A percentile compares a stretch with the other conserved stretches of the same genome.
These are phyloP conservation scores for Ascobolus immersus DNA, from an alignment of 495 filamentous ascomycete species.

Conservation along the genomic window DNA sequence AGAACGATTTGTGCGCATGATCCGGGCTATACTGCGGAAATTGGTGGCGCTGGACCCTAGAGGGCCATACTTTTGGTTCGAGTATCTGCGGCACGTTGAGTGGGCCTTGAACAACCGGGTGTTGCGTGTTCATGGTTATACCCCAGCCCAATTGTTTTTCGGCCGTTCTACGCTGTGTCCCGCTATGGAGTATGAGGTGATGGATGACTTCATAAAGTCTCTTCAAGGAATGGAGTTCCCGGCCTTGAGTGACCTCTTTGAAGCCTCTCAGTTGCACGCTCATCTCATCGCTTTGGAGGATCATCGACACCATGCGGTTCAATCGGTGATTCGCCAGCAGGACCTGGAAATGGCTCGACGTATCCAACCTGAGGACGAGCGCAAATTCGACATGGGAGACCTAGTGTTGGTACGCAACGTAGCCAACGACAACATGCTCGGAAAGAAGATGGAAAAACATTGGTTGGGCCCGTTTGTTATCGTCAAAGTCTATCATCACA, in stretches of 20 bases:
- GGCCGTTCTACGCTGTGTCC: neutral
- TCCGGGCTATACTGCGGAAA: neutral
- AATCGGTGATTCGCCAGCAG: neutral
- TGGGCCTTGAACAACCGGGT: slow-evolving; percentile 1
- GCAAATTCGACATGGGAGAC: neutral
- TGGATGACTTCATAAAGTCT: neutral
- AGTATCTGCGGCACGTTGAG: neutral
- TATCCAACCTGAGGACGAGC: neutral
- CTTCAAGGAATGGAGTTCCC: neutral
- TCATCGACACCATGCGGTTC: neutral
- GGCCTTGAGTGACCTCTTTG: neutral
- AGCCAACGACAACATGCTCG: neutral
- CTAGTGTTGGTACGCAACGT: slow-evolving; percentile 1
- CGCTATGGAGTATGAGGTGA: neutral
- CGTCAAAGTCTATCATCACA: too few species aligned
- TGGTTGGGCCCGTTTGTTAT: slow-evolving; percentile 5
- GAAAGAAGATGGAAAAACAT: neutral
- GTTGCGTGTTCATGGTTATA: neutral
- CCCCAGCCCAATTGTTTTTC: slow-evolving; percentile 1
- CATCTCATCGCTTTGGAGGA: too few species aligned
- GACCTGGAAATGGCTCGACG: neutral
- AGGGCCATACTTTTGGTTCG: neutral
- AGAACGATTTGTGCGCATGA: slow-evolving; percentile 2
- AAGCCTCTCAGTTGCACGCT: too few species aligned
- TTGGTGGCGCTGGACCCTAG: neutral